Base-by-base conservation (phyloP, 129 eudicot genomes). In the Flaveria ramosissima region DNA sequence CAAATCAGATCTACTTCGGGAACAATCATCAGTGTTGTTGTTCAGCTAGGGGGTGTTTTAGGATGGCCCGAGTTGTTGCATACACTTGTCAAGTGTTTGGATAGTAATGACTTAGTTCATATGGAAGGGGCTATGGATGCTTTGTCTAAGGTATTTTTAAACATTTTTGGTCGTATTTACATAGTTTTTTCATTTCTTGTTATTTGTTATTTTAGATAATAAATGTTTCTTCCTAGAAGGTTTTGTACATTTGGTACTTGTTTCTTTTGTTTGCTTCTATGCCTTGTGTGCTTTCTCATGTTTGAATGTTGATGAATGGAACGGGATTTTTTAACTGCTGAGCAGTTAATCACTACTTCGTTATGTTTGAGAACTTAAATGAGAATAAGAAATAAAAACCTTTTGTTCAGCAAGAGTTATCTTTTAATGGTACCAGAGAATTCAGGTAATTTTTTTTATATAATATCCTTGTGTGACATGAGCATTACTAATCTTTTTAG, bases 71-170 rank as follows among this genome's bases (percentile, higher is more conserved):
- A 94, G 61, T 83, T 94, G 87, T 78, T 94, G 66, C 89, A 89
- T 77, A 70, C 92, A 5, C 92, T 94, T 67, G 88, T 91, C 32
- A 94, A 87, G 80, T 89, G 89, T 78, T 83, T 94, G 77, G 99
- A 94, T 66, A 94, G 97, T 79, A 89, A 80, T 80, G 94, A 94
- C 75, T 41, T 82, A 45, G 86, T 87, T 71, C 97, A 87, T 75
- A 88, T 88, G 91, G 99, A 94, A 87, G 99, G 99, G 73, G 99
- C 96, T 52, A 94, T 94, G 99, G 99, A 94, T 91, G 99, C 99
- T 80, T 88, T 94, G 82, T 94, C 99, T 27, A 94, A 94, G 99
- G 99, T 89, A 83, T 69, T 60, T 53, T 30, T 30, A n/a, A 3
- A 30, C 4, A 3, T 3, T 30, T 30, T 30, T 72, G 30, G 51